Evolutionary conservation across 1,284 basidiomycete genomes (phyloP), one percentile per base, ranked within the genome.

Genomic region (Somion occarium): DNA sequence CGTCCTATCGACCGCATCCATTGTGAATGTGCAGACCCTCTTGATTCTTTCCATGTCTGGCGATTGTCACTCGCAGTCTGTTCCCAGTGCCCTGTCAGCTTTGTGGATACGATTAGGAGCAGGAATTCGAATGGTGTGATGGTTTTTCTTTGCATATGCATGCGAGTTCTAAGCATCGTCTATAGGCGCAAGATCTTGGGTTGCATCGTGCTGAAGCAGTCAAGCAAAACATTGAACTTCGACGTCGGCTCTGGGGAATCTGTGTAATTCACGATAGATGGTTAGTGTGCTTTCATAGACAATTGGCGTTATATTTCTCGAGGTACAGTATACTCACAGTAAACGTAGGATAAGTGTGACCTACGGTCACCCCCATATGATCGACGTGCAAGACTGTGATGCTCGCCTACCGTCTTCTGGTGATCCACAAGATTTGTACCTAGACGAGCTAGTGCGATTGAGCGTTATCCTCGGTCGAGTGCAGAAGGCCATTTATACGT

Each of bases 341-440:
- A 27, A 20, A n/a, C n/a, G 22, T 62, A 90, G 87, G 87, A 78
- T 82, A 51, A 87, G 85, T 64, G 69, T 87, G 39, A 82, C 87
- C 34, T 93, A 88, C 62, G 91, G 91, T 1, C 88, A 91, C 60
- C 91, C 94, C 2, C 87, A 85, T 66, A 88, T 94, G 83, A 93
- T 97, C 58, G 91, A 96, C 66, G 81, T 97, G 2, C 83, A 88
- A 57, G 94, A 97, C 67, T 98, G 94, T 68, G 94, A 98, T 67
- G 88, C 90, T 12, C 83, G 93, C 41, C 72, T 96, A 30, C 93
- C 92, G 3, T 91, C 77, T 59, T 89, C 83, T 47, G 90, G 78
- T 15, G 83, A 89, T 59, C 76, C 80, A 19, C 76, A 81, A 39
- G 83, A 86, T 58, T 72, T 84, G 56, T 91, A 91, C 68, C 80